Evolutionary conservation across 1,139 yeast species (phyloP), one percentile per base, ranked within the genome.

Genomic region (Pichia sp.): DNA sequence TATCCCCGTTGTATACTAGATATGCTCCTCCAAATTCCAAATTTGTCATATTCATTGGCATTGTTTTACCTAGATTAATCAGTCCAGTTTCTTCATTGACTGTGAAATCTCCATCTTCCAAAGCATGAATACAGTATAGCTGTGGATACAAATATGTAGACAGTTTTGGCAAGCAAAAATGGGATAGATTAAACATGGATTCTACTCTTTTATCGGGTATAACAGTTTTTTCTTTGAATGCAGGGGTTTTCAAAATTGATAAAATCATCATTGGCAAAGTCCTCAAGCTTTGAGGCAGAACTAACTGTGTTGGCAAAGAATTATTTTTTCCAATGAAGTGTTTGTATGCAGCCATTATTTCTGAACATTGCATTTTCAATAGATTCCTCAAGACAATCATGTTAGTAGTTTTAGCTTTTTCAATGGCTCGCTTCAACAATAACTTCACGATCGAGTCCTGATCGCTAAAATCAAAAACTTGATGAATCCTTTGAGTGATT

Each of bases 401-500:
- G 7, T 42, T 42, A 41, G 79, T 74, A 44, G 70, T 71, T 6
- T 84, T 84, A 41, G 84, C 61, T 49, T 78, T 77, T 7, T 79
- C 69, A 36, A 84, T 62, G 2, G 86, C 73, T 54, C 86, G 90
- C 52, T 92, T 77, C 2, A 86, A 69, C 44, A 90, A 71, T n/a
- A 94, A 68, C 37, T 86, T 76, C 39, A 80, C 68, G 3, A 85
- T 71, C 0, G 94, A 79, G 58, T 88, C 95, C 57, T 85, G 85
- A 60, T 90, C 95, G n/a, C 84, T 80, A 61, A 82, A 85, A 52
- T 80, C 77, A 66, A 86, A 85, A 4, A 86, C 82, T 45, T 84
- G 90, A 46, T 76, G 76, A 43, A 84, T 68, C 45, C 85, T 73
- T 52, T 81, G 85, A 7, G 94, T 77, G 10, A 87, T 92, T 0